Conservation (phyloP, 768 basidiomycete genomes). For the Gloeopeniophorella convolvens region DNA sequence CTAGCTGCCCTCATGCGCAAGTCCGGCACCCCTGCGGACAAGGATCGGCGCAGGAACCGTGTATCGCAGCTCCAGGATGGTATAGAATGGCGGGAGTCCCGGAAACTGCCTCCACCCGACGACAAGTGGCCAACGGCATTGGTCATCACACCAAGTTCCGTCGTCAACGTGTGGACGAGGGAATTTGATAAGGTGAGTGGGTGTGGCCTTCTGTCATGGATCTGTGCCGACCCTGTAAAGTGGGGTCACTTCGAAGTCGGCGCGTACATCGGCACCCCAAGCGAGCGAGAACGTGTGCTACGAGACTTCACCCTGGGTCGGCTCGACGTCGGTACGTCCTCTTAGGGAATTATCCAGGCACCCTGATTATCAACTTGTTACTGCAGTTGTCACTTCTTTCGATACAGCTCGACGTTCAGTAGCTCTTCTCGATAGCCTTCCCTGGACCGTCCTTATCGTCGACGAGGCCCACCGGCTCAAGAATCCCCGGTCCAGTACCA, state of each 20-base stretch:
- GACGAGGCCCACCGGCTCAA: slow-evolving; percentile 93
- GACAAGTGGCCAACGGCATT: slow-evolving; percentile 80
- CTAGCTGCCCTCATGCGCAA: slow-evolving; percentile 91
- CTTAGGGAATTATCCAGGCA: background rate
- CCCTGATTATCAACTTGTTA: background rate
- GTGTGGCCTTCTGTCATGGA: too few relatives aligned
- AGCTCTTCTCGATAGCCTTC: slow-evolving; percentile 55
- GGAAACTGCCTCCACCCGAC: slow-evolving; percentile 58
- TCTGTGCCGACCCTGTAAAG: too few relatives aligned
- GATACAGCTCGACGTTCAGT: slow-evolving; percentile 71
- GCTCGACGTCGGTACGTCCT: slow-evolving; percentile 68
- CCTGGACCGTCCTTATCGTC: slow-evolving; percentile 68
- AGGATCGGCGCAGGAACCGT: slow-evolving; percentile 56
- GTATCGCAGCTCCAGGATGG: slow-evolving; percentile 63
- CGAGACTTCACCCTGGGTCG: slow-evolving; percentile 75
- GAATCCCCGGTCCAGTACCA: slow-evolving; percentile 61
- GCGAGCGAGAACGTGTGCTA: slow-evolving; percentile 51
- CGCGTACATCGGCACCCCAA: slow-evolving; percentile 49
- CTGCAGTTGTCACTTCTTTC: slow-evolving; percentile 72
- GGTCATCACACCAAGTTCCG: slow-evolving; percentile 80
- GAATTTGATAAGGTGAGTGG: slow-evolving; percentile 74
- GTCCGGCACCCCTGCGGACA: slow-evolving; percentile 55
- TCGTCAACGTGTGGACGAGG: slow-evolving; percentile 84
- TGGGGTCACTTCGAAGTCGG: slow-evolving; percentile 95
- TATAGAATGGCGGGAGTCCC: slow-evolving; percentile 43